Conservation (phyloP, 176 grass and related monocot species). For the Rhynchospora tenuis region DNA sequence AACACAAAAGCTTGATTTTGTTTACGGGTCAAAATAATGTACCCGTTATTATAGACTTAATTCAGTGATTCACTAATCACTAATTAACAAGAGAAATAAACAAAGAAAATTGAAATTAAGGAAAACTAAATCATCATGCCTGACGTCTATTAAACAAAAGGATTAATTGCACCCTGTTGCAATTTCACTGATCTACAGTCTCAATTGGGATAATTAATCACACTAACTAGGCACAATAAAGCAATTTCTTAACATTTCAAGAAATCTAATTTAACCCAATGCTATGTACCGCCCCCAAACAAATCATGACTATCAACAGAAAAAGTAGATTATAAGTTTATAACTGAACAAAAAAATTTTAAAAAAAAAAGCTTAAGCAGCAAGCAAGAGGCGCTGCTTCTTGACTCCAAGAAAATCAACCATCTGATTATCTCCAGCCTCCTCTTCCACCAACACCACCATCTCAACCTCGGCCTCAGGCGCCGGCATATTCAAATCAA, state of each 20-base stretch:
- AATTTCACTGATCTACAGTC: neutral
- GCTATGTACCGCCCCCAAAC: constrained; percentile 10
- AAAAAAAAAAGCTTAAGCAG: neutral
- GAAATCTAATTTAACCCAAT: neutral
- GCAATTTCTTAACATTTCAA: neutral
- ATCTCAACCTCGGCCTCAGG: neutral
- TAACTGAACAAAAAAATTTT: neutral
- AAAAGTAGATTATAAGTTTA: neutral
- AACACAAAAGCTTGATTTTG: neutral
- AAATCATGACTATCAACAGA: constrained; percentile 11
- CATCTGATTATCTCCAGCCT: neutral
- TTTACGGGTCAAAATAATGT: neutral
- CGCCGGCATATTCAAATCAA: constrained; percentile 44
- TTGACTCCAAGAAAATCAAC: constrained; percentile 19
- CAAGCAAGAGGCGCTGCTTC: constrained; percentile 22
- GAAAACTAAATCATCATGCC: neutral
- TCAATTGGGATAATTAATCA: constrained; percentile 8
- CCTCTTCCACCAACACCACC: neutral
- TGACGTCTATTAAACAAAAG: constrained; percentile 18
- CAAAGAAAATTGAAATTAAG: neutral
- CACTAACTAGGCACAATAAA: constrained; percentile 1
- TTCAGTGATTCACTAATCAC: neutral
- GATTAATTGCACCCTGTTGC: neutral
- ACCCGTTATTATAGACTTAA: neutral
- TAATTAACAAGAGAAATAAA: neutral